Evolutionary conservation across 1,139 yeast genomes (phyloP), one percentile per base, ranked within the genome.

Genomic region (Geotrichum histeridarum): DNA sequence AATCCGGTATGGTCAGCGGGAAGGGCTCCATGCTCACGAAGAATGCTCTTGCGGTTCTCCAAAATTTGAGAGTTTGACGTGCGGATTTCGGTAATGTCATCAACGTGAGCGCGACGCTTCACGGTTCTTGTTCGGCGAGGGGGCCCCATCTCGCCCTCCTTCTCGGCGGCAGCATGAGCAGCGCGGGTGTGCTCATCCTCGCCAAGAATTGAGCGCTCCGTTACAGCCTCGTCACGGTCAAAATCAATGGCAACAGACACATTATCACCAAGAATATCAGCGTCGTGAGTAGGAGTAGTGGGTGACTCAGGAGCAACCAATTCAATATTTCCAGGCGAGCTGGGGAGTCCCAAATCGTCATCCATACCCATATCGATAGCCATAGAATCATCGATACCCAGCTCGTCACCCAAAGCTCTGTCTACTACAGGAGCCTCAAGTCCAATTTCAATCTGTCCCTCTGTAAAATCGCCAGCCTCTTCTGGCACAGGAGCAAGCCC

Each of bases 1-100:
- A 54, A 56, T 11, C 38, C 57, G 17, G 52, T 52, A 4, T 56
- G 56, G 44, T 60, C 58, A 6, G 50, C 53, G 0, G 64, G 63
- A 8, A 61, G 57, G 35, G 42, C 18, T 1, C 59, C 54, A 12
- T 55, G 58, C 17, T 57, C 54, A 12, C 54, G 53, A 11, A 54
- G 41, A 32, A 60, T 60, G 4, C 51, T 38, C n/a, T 54, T 51
- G 35, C 59, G 42, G 39, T 58, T 54, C 37, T 48, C 48, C 43
- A 42, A 35, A 27, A 54, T 44, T 14, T 41, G 54, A 17, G 14
- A 18, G 27, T 51, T 53, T 17, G 56, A 43, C 5, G 55, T 53
- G 27, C 49, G 42, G 14, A 56, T 45, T 18, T 56, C 56, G 4
- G 55, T 56, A 11, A 53, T 22, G 18, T 47, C 51, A 32, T 56